These are phyloP conservation scores for Aspergillus jensenii DNA, from an alignment of 2,329 filamentous ascomycete genomes.

Conservation along the genomic window DNA sequence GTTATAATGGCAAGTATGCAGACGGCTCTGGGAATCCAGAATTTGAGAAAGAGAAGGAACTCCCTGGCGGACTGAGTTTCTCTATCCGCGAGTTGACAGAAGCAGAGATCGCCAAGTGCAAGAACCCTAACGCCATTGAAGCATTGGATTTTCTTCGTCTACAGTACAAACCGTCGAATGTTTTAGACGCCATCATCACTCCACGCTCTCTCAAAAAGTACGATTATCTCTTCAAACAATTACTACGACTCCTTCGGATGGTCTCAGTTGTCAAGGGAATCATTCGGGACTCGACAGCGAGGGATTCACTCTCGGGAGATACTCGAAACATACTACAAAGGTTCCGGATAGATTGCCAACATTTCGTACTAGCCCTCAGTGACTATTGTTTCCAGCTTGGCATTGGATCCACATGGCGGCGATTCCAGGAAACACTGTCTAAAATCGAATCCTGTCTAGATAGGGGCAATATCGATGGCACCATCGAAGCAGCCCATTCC, in stretches of 20 bases:
- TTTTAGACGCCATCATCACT: constrained; percentile 73
- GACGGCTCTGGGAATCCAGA: constrained; percentile 21
- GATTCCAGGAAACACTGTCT: constrained; percentile 66
- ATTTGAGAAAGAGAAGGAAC: constrained; percentile 31
- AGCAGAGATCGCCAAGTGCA: constrained; percentile 77
- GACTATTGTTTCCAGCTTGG: constrained; percentile 80
- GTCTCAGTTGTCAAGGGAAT: constrained; percentile 70
- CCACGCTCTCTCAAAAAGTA: constrained; percentile 71
- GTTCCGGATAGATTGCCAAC: constrained; percentile 74
- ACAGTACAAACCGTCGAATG: constrained; percentile 74
- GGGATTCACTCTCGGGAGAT: constrained; percentile 31
- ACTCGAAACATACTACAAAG: constrained; percentile 50
- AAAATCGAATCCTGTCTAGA: constrained; percentile 60
- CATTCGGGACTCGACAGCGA: constrained; percentile 55
- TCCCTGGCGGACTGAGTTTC: constrained; percentile 76
- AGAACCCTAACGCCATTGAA: constrained; percentile 78
- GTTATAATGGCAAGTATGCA: constrained; percentile 50
- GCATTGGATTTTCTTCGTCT: constrained; percentile 91
- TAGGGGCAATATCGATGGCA: constrained; percentile 45
- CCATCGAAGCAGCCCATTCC: constrained; percentile 56
- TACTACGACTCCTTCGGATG: constrained; percentile 77
- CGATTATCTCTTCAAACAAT: constrained; percentile 77
- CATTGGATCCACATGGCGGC: constrained; percentile 70
- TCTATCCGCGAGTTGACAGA: constrained; percentile 76
- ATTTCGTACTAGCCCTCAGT: constrained; percentile 72